A percentile compares a stretch with the other conserved stretches of the same genome.
phyloP scores from a whole-genome alignment of 768 basidiomycete species.

The Russula sp. region DNA sequence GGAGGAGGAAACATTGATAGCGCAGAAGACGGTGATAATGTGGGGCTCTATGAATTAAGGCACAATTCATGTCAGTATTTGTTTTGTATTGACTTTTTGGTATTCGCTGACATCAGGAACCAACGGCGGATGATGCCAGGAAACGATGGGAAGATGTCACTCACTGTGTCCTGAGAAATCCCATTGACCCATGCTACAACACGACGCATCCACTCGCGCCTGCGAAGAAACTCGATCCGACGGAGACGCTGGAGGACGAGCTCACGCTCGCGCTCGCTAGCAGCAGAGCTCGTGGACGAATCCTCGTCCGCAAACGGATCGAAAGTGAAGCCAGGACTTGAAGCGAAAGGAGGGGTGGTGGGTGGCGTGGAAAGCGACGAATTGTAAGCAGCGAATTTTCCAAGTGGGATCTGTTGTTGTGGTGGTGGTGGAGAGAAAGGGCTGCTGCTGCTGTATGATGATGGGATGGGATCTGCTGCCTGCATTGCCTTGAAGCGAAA shows the following conservation, averaged over 20 bases:
- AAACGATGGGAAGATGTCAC: constrained; percentile 4
- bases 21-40: constrained; percentile 18
- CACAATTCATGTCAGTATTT: constrained; percentile 7
- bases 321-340: constrained; percentile 23
- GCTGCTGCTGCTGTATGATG: no score
- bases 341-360: constrained; percentile 1
- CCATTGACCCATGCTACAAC: constrained; percentile 31
- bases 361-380: background rate
- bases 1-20: constrained; percentile 5
- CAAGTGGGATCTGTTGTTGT: background rate
- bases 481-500: constrained; percentile 17
- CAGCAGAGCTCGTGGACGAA: constrained; percentile 23
- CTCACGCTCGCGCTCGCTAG: constrained; percentile 18
- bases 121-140: background rate
- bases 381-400: constrained; percentile 6
- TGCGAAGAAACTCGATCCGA: constrained; percentile 28
- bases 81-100: background rate
- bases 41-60: constrained; percentile 17
- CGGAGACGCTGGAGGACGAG: constrained; percentile 25
- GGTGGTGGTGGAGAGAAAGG: constrained; percentile 11
- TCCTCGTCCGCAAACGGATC: constrained; percentile 31
- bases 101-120: background rate
- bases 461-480: constrained; percentile 16
- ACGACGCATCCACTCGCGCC: constrained; percentile 31
- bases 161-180: constrained; percentile 24